Evolutionary conservation across 768 basidiomycete genomes (phyloP), one percentile per base, ranked within the genome.

Genomic region (Phaeolepiota aurea): DNA sequence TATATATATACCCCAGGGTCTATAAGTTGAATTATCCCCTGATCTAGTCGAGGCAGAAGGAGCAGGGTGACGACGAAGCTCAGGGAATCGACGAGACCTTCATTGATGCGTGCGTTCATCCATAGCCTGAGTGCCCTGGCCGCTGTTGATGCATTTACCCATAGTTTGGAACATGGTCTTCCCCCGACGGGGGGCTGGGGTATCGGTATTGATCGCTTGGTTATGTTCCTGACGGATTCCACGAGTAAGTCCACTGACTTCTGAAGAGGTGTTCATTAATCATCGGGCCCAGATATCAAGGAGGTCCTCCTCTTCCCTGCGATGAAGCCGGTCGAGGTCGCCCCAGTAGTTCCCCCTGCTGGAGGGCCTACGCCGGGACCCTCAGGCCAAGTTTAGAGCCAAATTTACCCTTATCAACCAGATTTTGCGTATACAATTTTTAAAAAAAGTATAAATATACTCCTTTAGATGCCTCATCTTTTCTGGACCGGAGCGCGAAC

Each of bases 201-300:
- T 47, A 72, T 97, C 41, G 93, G 94, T 41, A 87, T 97, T 50
- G 93, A 97, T 57, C 82, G 92, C 45, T 71, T 98, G 28, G 90
- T 97, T 64, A 98, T 98, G 94, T 97, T 98, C 82, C 71, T 98
- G 37, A 94, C 92, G 3, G 82, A 99, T 63, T 93, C 89, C n/a
- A 82, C 80, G 5, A 94, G 88, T 91, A 49, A 51, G 82, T 54
- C 7, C 49, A 52, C 32, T 38, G n/a, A 4, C 20, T 40, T 40
- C 9, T 38, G 10, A 7, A n/a, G 25, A n/a, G 25, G 7, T 28
- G 7, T n/a, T 35, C 16, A 7, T 35, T 35, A 7, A 35, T 33
- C 35, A 38, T 38, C 23, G 4, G 32, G 15, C 35, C 5, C 52
- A 89, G 87, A 96, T 56, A 93, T 94, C 74, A 97, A 97, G 75